Conservation (phyloP, 345 rosid species). For the Fremontodendron californicum region DNA sequence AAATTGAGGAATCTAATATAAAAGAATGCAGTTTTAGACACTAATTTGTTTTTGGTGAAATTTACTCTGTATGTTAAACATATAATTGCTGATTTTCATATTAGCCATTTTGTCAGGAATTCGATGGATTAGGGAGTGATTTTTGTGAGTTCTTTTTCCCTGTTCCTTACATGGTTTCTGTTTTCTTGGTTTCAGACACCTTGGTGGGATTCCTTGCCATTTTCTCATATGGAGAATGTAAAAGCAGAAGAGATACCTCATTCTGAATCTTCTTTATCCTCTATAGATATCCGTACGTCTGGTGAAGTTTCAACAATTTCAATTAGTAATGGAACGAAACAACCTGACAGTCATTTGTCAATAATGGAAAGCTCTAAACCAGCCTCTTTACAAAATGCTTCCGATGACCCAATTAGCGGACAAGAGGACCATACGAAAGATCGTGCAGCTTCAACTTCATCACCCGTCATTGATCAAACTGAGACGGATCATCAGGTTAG, state of each 20-base stretch:
- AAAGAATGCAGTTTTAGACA: not conserved
- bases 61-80: not conserved
- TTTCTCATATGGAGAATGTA: slow-evolving; percentile 46
- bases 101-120: not conserved
- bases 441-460: slow-evolving; percentile 19
- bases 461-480: slow-evolving; percentile 14
- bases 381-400: not conserved
- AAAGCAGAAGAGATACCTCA: slow-evolving; percentile 23
- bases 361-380: not conserved
- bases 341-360: slow-evolving; percentile 9
- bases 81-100: not conserved
- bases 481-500: slow-evolving; percentile 10
- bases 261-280: slow-evolving; percentile 19
- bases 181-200: slow-evolving; percentile 24
- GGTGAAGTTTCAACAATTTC: slow-evolving; percentile 9
- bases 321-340: slow-evolving; percentile 7
- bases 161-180: not conserved
- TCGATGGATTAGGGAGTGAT: not conserved
- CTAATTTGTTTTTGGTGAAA: not conserved
- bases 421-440: slow-evolving; percentile 18
- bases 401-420: not conserved
- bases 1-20: not conserved
- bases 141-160: not conserved
- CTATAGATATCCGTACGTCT: not conserved
- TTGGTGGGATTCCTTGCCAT: slow-evolving; percentile 6